Evolutionary conservation across 2,329 filamentous ascomycete genomes (phyloP).

Genomic region (Neonectria sp.): DNA sequence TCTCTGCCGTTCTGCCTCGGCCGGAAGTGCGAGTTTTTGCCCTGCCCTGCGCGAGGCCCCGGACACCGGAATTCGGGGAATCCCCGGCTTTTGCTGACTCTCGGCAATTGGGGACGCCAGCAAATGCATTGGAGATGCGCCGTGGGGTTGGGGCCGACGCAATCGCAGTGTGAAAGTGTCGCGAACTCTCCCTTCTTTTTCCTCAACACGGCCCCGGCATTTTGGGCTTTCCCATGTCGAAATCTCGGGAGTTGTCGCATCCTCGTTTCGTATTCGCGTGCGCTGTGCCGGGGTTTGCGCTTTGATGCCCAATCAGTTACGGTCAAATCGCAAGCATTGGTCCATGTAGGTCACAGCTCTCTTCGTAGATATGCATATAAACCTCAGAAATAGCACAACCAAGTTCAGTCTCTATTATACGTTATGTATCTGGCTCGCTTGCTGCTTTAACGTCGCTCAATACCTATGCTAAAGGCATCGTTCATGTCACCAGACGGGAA

Average conservation of each 20-base stretch:
- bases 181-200: background rate
- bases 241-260: conserved; percentile 17
- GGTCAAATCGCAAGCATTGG: conserved; percentile 19
- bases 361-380: background rate
- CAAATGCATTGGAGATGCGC: background rate
- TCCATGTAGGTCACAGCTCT: background rate
- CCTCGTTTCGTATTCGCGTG: conserved; percentile 26
- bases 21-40: conserved; percentile 29
- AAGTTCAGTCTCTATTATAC: background rate
- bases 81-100: conserved; percentile 9
- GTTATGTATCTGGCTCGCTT: no score
- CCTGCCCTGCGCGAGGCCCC: background rate
- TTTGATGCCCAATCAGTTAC: conserved; percentile 12
- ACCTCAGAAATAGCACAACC: background rate
- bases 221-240: conserved; percentile 1
- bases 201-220: background rate
- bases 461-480: no score
- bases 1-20: conserved; percentile 20
- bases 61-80: conserved; percentile 16
- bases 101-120: background rate
- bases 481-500: no score
- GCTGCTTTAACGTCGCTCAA: no score
- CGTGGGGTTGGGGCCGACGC: conserved; percentile 7
- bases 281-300: background rate
- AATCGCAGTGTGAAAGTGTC: conserved; percentile 9